A percentile compares a stretch with the other conserved stretches of the same genome.
phyloP scores from a whole-genome alignment of 768 basidiomycete genomes.

The Chlorophyllum brunneum region DNA sequence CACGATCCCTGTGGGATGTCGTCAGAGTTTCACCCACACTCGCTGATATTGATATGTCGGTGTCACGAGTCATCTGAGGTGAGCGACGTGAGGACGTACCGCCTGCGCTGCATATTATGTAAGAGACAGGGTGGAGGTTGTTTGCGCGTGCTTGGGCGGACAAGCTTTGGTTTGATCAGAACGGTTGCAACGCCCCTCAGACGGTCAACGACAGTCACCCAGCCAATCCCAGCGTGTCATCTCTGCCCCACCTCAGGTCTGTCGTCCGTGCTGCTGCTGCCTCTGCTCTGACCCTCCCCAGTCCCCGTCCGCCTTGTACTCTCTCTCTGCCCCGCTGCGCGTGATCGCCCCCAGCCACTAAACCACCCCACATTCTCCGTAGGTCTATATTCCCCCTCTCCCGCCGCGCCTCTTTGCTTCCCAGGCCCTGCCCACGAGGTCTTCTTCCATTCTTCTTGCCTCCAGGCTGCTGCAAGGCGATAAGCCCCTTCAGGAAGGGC shows the following conservation, averaged over 20 bases:
- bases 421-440: constrained; percentile 36
- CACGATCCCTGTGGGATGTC: no score
- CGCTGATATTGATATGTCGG: no score
- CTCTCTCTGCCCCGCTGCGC: constrained; percentile 1
- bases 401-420: constrained; percentile 16
- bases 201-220: constrained; percentile 37
- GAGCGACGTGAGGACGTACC: no score
- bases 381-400: constrained; percentile 15
- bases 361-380: constrained; percentile 18
- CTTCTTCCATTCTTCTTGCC: constrained; percentile 27
- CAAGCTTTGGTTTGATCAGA: constrained; percentile 31
- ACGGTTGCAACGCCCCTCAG: constrained; percentile 39
- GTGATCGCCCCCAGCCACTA: constrained; percentile 14
- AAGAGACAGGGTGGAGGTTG: not conserved
- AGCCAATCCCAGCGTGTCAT: constrained; percentile 15
- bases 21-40: no score
- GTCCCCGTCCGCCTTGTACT: constrained; percentile 6
- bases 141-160: constrained; percentile 24
- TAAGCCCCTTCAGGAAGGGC: constrained; percentile 13
- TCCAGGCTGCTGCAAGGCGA: constrained; percentile 24
- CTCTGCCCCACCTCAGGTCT: constrained; percentile 13
- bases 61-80: no score
- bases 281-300: constrained; percentile 7
- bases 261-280: not conserved
- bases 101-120: no score